Conservation (phyloP, 306 rosid species). For the Cyclanthera cordifolia region DNA sequence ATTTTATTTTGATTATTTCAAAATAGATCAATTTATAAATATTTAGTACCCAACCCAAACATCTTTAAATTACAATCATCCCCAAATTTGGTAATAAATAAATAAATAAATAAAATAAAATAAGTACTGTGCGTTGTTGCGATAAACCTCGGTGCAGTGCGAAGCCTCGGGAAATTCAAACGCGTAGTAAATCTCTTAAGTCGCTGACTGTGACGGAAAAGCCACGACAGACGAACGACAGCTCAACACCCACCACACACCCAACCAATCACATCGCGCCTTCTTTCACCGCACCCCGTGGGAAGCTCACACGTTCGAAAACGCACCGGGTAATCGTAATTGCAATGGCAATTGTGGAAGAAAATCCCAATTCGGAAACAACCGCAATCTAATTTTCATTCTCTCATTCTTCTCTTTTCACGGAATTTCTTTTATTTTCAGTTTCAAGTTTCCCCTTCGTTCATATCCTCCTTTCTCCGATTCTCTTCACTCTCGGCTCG, state of each 20-base stretch:
- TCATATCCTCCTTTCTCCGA: constrained; percentile 12
- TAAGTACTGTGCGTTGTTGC: neutral
- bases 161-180: neutral
- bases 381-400: neutral
- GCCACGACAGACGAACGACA: constrained; percentile 19
- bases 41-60: too few species aligned
- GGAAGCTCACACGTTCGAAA: neutral
- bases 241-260: constrained; percentile 12
- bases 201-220: constrained; percentile 27
- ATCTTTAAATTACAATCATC: too few species aligned
- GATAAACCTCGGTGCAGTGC: neutral
- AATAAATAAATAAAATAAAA: too few species aligned
- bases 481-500: constrained; percentile 2
- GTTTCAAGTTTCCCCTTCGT: constrained; percentile 7
- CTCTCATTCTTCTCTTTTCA: neutral
- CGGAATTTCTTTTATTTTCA: neutral
- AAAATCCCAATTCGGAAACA: constrained; percentile 6
- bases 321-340: neutral
- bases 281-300: neutral
- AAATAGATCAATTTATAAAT: too few species aligned
- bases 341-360: neutral
- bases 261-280: neutral
- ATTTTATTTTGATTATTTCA: too few species aligned
- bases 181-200: neutral
- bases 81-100: too few species aligned